These are phyloP conservation scores for Pythium biforme DNA, from an alignment of 352 stramenopile genomes.

Conservation along the genomic window DNA sequence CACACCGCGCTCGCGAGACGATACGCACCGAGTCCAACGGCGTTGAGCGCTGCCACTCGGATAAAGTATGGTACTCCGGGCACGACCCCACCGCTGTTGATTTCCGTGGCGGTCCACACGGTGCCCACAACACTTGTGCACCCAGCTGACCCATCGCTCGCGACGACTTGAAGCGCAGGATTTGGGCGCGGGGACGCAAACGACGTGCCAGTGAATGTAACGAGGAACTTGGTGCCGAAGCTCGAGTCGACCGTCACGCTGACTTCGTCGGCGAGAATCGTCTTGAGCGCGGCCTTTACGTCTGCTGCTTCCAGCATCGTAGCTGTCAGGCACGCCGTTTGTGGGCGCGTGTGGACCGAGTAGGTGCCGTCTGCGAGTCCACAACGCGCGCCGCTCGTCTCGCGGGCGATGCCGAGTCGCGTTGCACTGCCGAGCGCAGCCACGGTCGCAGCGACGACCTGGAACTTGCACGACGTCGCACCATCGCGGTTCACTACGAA, in stretches of 20 bases:
- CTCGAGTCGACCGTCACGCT: slow-evolving; percentile 56
- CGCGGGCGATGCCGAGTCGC: slow-evolving; percentile 40
- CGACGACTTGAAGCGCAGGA: slow-evolving; percentile 42
- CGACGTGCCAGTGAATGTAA: slow-evolving; percentile 88
- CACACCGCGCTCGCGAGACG: slow-evolving; percentile 42
- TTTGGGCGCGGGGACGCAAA: slow-evolving; percentile 35
- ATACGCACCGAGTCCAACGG: slow-evolving; percentile 67
- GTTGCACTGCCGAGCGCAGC: slow-evolving; percentile 30
- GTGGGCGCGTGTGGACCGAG: slow-evolving; percentile 50
- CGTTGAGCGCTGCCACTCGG: slow-evolving; percentile 87
- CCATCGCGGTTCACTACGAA: slow-evolving; percentile 54
- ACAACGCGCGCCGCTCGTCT: slow-evolving; percentile 27
- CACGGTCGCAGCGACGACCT: slow-evolving; percentile 37
- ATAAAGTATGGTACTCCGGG: slow-evolving; percentile 89
- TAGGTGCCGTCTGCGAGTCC: slow-evolving; percentile 40
- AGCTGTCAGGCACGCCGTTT: slow-evolving; percentile 44
- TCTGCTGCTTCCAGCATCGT: slow-evolving; percentile 28
- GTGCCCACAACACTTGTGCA: slow-evolving; percentile 53
- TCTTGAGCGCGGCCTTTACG: slow-evolving; percentile 36
- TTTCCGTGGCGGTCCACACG: slow-evolving; percentile 61
- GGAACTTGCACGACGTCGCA: slow-evolving; percentile 48
- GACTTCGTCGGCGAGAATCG: slow-evolving; percentile 57
- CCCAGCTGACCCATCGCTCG: slow-evolving; percentile 52
- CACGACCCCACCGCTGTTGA: slow-evolving; percentile 78
- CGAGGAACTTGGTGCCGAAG: slow-evolving; percentile 63